Evolutionary conservation across 768 basidiomycete genomes (phyloP).

Genomic region (Lepiota venenata): DNA sequence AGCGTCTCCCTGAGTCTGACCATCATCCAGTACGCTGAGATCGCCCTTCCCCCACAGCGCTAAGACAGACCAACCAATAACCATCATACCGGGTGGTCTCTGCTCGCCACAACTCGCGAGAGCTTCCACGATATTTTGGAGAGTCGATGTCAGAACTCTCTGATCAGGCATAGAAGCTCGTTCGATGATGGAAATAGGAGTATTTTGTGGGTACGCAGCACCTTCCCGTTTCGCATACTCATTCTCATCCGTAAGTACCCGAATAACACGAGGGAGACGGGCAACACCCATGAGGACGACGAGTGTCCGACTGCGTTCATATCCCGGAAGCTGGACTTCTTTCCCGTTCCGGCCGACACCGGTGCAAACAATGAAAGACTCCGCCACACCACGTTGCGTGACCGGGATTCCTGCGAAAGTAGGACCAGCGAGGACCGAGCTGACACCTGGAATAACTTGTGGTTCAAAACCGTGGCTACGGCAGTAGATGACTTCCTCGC

Average conservation of each 20-base stretch:
- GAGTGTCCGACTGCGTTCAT: constrained; percentile 77
- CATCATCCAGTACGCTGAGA: constrained; percentile 65
- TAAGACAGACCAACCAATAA: constrained; percentile 89
- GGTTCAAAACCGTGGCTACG: constrained; percentile 81
- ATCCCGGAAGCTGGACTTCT: constrained; percentile 81
- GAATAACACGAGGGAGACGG: constrained; percentile 67
- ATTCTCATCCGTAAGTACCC: constrained; percentile 41
- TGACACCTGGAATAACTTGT: constrained; percentile 85
- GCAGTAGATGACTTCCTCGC: constrained; percentile 94
- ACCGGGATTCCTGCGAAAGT: constrained; percentile 89
- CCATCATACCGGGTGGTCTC: constrained; percentile 93
- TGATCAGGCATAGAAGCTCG: constrained; percentile 95
- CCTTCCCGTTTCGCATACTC: constrained; percentile 29
- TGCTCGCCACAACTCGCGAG: constrained; percentile 79
- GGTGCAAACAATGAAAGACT: constrained; percentile 87
- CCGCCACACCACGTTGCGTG: constrained; percentile 93
- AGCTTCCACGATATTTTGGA: constrained; percentile 66
- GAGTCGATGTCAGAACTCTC: constrained; percentile 74
- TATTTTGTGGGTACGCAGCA: constrained; percentile 61
- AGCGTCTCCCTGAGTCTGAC: constrained; percentile 35
- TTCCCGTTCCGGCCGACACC: constrained; percentile 89
- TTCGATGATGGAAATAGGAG: constrained; percentile 92
- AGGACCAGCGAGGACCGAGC: constrained; percentile 87
- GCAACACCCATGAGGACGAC: constrained; percentile 96
- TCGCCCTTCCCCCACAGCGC: constrained; percentile 74